phyloP scores from a whole-genome alignment of 2,329 filamentous ascomycete species.

The Capronia epimyces region DNA sequence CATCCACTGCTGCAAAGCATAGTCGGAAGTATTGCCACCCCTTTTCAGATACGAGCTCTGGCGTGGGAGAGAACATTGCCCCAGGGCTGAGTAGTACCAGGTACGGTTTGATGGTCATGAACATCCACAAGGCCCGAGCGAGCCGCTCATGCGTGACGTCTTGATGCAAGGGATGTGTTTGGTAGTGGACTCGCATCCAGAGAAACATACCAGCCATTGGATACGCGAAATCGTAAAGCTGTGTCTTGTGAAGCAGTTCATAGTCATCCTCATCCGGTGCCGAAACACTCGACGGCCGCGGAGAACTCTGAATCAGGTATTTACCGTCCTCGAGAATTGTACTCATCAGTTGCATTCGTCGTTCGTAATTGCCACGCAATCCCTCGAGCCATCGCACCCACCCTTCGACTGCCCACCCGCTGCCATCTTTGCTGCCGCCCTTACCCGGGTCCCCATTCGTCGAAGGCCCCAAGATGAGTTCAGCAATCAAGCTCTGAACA shows the following conservation, averaged over 20 bases:
- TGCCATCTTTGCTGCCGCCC: slow-evolving; percentile 47
- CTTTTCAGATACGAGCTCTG: slow-evolving; percentile 51
- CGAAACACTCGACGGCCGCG: not conserved
- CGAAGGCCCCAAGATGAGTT: slow-evolving; percentile 65
- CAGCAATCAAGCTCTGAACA: slow-evolving; percentile 74
- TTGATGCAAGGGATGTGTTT: slow-evolving; percentile 58
- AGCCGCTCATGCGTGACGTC: slow-evolving; percentile 53
- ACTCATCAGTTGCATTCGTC: slow-evolving; percentile 77
- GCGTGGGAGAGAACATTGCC: slow-evolving; percentile 64
- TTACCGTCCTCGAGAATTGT: slow-evolving; percentile 63
- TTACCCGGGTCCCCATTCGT: slow-evolving; percentile 46
- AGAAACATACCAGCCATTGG: slow-evolving; percentile 89
- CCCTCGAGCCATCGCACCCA: slow-evolving; percentile 91
- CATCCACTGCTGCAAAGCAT: slow-evolving; percentile 80
- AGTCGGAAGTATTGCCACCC: slow-evolving; percentile 70
- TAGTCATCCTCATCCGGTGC: slow-evolving; percentile 53
- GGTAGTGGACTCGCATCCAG: slow-evolving; percentile 65
- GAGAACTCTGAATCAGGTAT: slow-evolving; percentile 39
- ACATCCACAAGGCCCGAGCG: slow-evolving; percentile 62
- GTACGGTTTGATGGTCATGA: slow-evolving; percentile 63
- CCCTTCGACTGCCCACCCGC: slow-evolving; percentile 72
- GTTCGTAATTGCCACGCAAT: slow-evolving; percentile 75
- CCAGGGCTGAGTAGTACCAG: slow-evolving; percentile 68
- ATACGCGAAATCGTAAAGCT: slow-evolving; percentile 70
- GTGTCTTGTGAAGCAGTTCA: slow-evolving; percentile 68